These are phyloP conservation scores for Cryptococcus depauperatus DNA, from an alignment of 1,284 basidiomycete genomes.

Conservation along the genomic window DNA sequence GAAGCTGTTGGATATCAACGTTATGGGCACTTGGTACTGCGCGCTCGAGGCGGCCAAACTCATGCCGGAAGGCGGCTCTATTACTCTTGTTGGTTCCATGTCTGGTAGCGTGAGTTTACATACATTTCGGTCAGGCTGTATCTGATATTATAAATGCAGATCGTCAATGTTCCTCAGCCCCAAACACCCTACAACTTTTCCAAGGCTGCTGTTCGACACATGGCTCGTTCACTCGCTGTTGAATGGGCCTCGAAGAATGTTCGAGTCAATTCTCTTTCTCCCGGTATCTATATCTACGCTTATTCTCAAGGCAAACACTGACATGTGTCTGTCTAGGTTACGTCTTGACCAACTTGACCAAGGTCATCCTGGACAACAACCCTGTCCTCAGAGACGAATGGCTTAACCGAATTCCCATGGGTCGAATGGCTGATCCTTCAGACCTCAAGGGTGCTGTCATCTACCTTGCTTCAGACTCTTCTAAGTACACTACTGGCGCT, in stretches of 20 bases:
- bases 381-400: constrained; percentile 68
- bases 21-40: constrained; percentile 85
- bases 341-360: constrained; percentile 80
- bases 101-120: constrained; percentile 61
- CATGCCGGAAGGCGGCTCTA: constrained; percentile 60
- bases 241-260: constrained; percentile 51
- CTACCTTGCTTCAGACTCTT: constrained; percentile 42
- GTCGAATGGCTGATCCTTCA: constrained; percentile 13
- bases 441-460: constrained; percentile 45
- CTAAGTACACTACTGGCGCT: constrained; percentile 37
- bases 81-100: constrained; percentile 86
- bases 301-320: background rate
- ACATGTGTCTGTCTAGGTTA: constrained; percentile 55
- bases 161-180: constrained; percentile 77
- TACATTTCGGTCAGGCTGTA: background rate
- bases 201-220: constrained; percentile 50
- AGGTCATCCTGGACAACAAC: constrained; percentile 64
- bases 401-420: constrained; percentile 86
- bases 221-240: constrained; percentile 51
- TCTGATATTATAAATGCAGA: constrained; percentile 46
- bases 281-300: background rate
- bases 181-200: constrained; percentile 98
- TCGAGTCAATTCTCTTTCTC: constrained; percentile 21
- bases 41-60: constrained; percentile 77
- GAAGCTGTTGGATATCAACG: constrained; percentile 82